Evolutionary conservation across 2,329 filamentous ascomycete genomes (phyloP).

Genomic region (Colletotrichum australisinense): DNA sequence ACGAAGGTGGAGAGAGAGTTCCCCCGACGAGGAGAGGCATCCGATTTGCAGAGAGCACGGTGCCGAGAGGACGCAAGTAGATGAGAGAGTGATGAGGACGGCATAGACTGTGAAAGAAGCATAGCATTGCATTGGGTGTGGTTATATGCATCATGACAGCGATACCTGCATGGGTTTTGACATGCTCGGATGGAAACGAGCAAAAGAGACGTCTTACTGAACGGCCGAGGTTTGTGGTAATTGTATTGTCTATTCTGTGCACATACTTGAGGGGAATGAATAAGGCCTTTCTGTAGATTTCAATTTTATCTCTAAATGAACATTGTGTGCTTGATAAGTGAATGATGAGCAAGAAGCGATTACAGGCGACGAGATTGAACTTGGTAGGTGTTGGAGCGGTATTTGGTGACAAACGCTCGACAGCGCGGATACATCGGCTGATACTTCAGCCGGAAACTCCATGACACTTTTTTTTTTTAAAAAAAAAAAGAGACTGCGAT

Average conservation of each 20-base stretch:
- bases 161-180: slow-evolving; percentile 8
- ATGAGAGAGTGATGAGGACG: background rate
- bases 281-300: background rate
- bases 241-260: slow-evolving; percentile 28
- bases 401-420: background rate
- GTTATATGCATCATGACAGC: slow-evolving; percentile 30
- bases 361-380: background rate
- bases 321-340: background rate
- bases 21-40: slow-evolving; percentile 66
- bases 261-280: slow-evolving; percentile 6
- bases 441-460: background rate
- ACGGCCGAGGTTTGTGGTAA: slow-evolving; percentile 32
- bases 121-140: slow-evolving; percentile 30
- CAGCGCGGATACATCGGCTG: background rate
- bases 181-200: slow-evolving; percentile 15
- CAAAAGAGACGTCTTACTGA: background rate
- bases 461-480: background rate
- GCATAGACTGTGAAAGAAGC: slow-evolving; percentile 20
- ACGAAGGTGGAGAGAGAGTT: slow-evolving; percentile 67
- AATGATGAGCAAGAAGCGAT: background rate
- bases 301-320: background rate
- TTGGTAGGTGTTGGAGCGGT: background rate
- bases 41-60: slow-evolving; percentile 65
- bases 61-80: slow-evolving; percentile 39
- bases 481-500: background rate